Evolutionary conservation across 192 early-diverging fungal genomes (phyloP), one percentile per base, ranked within the genome.

Genomic region (Gryganskiella cystojenkinii): DNA sequence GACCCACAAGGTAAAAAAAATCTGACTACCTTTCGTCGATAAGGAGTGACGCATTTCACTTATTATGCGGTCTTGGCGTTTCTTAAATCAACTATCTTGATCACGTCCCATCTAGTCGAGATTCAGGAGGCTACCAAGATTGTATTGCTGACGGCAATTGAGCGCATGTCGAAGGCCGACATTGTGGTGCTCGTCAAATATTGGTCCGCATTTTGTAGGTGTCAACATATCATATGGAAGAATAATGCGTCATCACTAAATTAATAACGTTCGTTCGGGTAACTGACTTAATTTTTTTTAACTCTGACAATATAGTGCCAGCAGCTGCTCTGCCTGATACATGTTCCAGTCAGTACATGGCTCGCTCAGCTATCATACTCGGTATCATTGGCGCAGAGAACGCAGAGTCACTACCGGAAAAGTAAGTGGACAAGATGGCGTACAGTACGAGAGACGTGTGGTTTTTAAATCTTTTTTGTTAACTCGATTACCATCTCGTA

Each of bases 331-430:
- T 64, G 11, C 72, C 78, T 0, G 82, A 76, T 49, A 62, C 81
- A 8, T 79, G 67, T 44, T 72, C 62, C 3, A 70, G 68, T 58
- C 80, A 87, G 40, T 78, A 74, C 61, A 88, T 87, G 82, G 80
- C 85, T 15, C 74, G 93, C 2, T 91, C 93, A 2, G 81, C 90
- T 1, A 83, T 96, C 28, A 88, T 96, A 19, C 80, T 96, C 31
- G 94, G 87, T 13, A 90, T 95, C 20, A 84, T 96, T 52, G 93
- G 91, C 3, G 87, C 85, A 3, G 85, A 89, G 44, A 80, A 89
- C 49, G 80, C 90, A 4, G 69, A 82, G 7, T 61, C 81, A 1
- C 52, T 93, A 0, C 59, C 79, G 9, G 61, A 79, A 42, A 81
- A 56, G 86, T 84, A 80, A 43, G 40, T 46, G 31, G 22, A 10